A percentile compares a stretch with the other conserved stretches of the same genome.
Conservation (phyloP, 441 rosid species). For the Biscutella laevigata region DNA sequence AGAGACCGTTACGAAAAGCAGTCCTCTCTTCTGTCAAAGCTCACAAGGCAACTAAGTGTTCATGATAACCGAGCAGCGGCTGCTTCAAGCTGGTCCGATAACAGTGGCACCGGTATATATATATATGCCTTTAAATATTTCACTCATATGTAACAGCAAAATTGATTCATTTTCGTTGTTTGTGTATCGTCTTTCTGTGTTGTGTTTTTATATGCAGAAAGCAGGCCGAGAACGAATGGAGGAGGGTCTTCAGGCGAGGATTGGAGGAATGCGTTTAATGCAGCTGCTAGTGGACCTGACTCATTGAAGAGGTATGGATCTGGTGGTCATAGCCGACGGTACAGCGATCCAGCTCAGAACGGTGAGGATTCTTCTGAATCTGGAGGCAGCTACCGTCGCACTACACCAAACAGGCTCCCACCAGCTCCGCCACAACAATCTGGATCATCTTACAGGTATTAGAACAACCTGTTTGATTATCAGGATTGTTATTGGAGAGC, state of each 20-base stretch:
- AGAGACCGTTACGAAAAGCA: slow-evolving; percentile 53
- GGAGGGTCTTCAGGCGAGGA: slow-evolving; percentile 48
- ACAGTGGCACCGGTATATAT: slow-evolving; percentile 34
- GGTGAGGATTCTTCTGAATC: slow-evolving; percentile 44
- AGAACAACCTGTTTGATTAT: slow-evolving; percentile 12
- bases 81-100: slow-evolving; percentile 48
- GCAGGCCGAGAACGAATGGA: slow-evolving; percentile 49
- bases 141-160: background rate
- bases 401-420: slow-evolving; percentile 55
- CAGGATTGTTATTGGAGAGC: slow-evolving; percentile 9
- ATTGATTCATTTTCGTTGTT: background rate
- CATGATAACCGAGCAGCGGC: slow-evolving; percentile 57
- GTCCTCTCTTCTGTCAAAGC: slow-evolving; percentile 49
- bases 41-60: slow-evolving; percentile 52
- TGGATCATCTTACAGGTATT: slow-evolving; percentile 29
- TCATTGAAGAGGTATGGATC: slow-evolving; percentile 41
- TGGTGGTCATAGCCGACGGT: slow-evolving; percentile 40
- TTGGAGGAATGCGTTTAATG: slow-evolving; percentile 64
- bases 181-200: background rate
- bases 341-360: slow-evolving; percentile 46
- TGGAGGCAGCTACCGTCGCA: slow-evolving; percentile 46
- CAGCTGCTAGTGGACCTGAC: slow-evolving; percentile 47
- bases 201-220: slow-evolving; percentile 31
- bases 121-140: background rate
- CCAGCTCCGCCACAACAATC: slow-evolving; percentile 48